Base-by-base conservation (phyloP, 1,284 basidiomycete genomes). In the Cryptococcus wingfieldii region DNA sequence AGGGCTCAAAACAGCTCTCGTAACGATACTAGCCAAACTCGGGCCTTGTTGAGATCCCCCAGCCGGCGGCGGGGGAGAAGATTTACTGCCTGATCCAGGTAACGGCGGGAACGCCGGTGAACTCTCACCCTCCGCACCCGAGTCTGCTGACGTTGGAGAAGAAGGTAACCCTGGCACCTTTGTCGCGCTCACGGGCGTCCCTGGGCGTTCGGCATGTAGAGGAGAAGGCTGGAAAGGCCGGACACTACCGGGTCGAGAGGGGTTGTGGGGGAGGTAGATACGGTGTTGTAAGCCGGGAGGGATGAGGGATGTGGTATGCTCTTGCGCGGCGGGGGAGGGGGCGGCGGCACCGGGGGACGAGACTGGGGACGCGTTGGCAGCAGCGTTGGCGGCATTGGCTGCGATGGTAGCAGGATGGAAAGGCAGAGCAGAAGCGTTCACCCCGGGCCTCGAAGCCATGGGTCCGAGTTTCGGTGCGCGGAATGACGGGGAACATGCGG, bases 271-370 rank as follows among this genome's bases (percentile, higher is more conserved):
- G 5, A 76, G 67, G 38, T 75, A 77, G 27, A 76, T 77, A 4
- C 76, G 63, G 59, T 77, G 76, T 63, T 77, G 76, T 13, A 76
- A 61, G 51, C 73, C 71, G 6, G 75, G 74, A 2, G 74, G 75
- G 58, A 75, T 71, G 28, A 77, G 44, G n/a, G 55, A 61, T 0
- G 75, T 70, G 1, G 72, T 77, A 50, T 74, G 71, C 34, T 73
- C 69, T 2, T 46, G 23, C 42, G 25, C 31, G 10, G 23, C 37
- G 49, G 23, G 47, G 45, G 18, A 56, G 28, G 2, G 23, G 31
- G n/a, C 45, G 12, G 8, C 46, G 46, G 18, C 16, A 31, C 27
- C 53, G 39, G 13, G 55, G 45, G 19, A 43, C 12, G 42, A 34
- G 10, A 10, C 31, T 8, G 31, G 31, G 7, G 31, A 12, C 14